Evolutionary conservation across 129 eudicot species (phyloP), one percentile per base, ranked within the genome.

Genomic region (Arctium lappa): DNA sequence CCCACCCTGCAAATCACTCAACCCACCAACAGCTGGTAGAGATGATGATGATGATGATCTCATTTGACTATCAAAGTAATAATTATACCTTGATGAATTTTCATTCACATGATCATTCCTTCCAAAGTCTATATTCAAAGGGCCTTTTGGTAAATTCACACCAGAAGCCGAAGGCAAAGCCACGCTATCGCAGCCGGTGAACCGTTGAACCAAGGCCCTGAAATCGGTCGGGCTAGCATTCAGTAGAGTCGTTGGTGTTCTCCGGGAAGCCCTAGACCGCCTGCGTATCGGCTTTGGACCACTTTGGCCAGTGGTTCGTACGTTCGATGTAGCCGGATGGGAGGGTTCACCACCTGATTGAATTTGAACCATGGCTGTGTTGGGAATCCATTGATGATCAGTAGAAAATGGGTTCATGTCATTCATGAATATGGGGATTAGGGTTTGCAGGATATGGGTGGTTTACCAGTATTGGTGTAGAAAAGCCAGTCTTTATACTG

Each of bases 121-220:
- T 15, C 72, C 82, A 74, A 91, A 91, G 48, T 84, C 87, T 72
- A 91, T 81, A 76, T 81, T 91, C 31, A 91, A 73, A 8, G 95
- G 93, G 8, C 95, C 95, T 75, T 87, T 91, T 15, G 86, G 82
- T 71, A 77, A 77, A 71, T 32, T 83, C 69, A 56, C 73, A 46
- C 30, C 44, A 3, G 86, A 11, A 50, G 9, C 86, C 60, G 78
- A 13, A 66, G 18, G 11, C 27, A 5, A 1, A 0, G 42, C 2
- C 0, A 56, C 40, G 70, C 22, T 87, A 39, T 82, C 83, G 68
- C 86, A 84, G 29, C 95, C 95, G 3, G 95, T 91, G 74, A 84
- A 84, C 32, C 89, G 85, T 62, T 91, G 95, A 76, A 91, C 95
- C 66, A 91, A 77, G 70, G 87, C 92, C 70, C 92, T 81, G 13